Evolutionary conservation across 2,329 filamentous ascomycete genomes (phyloP).

Genomic region (Apiospora arundinis): DNA sequence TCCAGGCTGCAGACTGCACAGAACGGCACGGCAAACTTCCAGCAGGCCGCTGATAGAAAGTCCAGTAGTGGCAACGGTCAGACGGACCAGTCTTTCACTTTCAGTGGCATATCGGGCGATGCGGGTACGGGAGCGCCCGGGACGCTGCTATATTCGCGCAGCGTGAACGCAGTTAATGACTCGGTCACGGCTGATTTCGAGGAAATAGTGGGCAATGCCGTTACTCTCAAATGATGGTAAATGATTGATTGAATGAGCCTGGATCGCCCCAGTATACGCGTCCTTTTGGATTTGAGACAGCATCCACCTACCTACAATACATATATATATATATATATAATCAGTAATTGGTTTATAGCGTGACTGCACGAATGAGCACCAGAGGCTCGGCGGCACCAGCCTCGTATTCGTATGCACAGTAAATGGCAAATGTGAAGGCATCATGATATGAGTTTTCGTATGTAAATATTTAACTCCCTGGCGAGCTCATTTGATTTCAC

Average conservation of each 20-base stretch:
- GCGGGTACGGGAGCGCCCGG: conserved; percentile 31
- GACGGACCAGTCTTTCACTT: conserved; percentile 62
- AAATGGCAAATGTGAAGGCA: no score
- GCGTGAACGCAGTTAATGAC: conserved; percentile 49
- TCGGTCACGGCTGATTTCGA: conserved; percentile 31
- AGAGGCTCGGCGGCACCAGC: no score
- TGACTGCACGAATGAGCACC: no score
- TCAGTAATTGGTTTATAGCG: no score
- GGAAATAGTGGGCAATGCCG: conserved; percentile 14
- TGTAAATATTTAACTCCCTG: no score
- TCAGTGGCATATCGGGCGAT: conserved; percentile 50
- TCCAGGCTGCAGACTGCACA: conserved; percentile 56
- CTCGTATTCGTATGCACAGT: no score
- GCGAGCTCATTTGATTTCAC: conserved; percentile 31
- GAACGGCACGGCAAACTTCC: conserved; percentile 63
- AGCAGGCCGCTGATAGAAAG: conserved; percentile 51
- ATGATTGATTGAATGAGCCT: neutral
- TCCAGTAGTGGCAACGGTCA: conserved; percentile 59
- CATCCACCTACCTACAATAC: no score
- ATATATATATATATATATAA: no score
- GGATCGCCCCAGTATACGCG: neutral
- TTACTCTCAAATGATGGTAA: neutral
- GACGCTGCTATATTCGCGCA: conserved; percentile 61
- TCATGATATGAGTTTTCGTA: no score
- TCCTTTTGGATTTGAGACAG: no score